These are phyloP conservation scores for Giardia muris DNA, from an alignment of 208 protist species.

Conservation along the genomic window DNA sequence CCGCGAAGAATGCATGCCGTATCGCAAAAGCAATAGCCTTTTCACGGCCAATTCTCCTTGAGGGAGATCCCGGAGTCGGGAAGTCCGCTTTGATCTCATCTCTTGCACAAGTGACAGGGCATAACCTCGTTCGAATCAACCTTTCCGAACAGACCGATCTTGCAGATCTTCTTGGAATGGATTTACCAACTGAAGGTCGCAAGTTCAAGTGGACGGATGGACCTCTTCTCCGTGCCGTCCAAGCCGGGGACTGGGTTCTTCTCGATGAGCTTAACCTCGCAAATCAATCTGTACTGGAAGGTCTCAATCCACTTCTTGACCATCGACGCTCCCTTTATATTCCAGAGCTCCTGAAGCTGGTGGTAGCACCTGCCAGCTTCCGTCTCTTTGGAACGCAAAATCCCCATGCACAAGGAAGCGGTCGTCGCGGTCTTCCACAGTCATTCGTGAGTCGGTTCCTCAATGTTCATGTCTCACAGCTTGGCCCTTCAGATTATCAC, in stretches of 20 bases:
- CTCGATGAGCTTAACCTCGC: slow-evolving; percentile 99
- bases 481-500: slow-evolving; percentile 28
- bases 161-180: slow-evolving; percentile 72
- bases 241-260: slow-evolving; percentile 81
- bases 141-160: slow-evolving; percentile 99
- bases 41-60: slow-evolving; percentile 80
- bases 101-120: slow-evolving; percentile 60
- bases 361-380: slow-evolving; percentile 63
- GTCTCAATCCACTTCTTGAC: slow-evolving; percentile 98
- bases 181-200: slow-evolving; percentile 61
- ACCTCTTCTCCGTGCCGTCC: slow-evolving; percentile 73
- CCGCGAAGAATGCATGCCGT: slow-evolving; percentile 75
- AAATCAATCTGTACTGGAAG: slow-evolving; percentile 92
- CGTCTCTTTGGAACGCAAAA: slow-evolving; percentile 98
- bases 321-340: slow-evolving; percentile 75
- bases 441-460: slow-evolving; percentile 99
- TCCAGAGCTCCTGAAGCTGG: slow-evolving; percentile 60
- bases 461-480: slow-evolving; percentile 54
- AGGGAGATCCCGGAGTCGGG: slow-evolving; percentile 57
- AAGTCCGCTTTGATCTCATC: slow-evolving; percentile 93
- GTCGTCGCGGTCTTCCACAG: slow-evolving; percentile 91
- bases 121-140: slow-evolving; percentile 93
- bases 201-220: slow-evolving; percentile 92
- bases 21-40: slow-evolving; percentile 68
- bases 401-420: slow-evolving; percentile 71